Conservation (phyloP, 2,329 filamentous ascomycete genomes). For the Ceratocystis lukuohia region DNA sequence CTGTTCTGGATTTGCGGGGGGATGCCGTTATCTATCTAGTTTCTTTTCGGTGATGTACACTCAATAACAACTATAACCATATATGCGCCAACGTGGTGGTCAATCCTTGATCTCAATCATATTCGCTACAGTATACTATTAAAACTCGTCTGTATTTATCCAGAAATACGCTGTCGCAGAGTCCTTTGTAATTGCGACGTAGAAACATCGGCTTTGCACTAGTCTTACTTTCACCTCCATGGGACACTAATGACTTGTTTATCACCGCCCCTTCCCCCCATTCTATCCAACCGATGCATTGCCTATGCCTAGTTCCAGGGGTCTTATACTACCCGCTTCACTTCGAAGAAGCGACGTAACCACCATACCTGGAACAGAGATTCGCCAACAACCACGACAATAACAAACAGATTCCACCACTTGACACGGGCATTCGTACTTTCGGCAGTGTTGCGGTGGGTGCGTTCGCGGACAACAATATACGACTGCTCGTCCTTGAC, state of each 20-base stretch:
- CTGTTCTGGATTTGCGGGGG: background rate
- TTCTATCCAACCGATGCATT: background rate
- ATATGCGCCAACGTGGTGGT: background rate
- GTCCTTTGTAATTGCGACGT: background rate
- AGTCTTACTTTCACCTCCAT: background rate
- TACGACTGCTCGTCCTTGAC: conserved; percentile 98
- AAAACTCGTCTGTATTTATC: conserved; percentile 2
- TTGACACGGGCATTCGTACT: conserved; percentile 96
- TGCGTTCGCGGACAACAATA: conserved; percentile 88
- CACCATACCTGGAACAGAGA: conserved; percentile 99
- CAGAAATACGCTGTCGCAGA: conserved; percentile 7
- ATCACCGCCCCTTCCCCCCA: background rate
- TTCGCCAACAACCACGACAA: conserved; percentile 76
- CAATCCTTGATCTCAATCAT: background rate
- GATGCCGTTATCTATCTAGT: background rate
- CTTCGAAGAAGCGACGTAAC: conserved; percentile 96
- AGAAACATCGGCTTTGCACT: background rate
- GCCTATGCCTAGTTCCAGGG: background rate
- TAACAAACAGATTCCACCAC: conserved; percentile 99
- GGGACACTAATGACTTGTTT: background rate
- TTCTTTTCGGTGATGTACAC: background rate
- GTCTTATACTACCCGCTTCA: conserved; percentile 25
- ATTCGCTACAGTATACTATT: background rate
- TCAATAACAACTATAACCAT: background rate
- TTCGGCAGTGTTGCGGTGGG: conserved; percentile 95